These are phyloP conservation scores for Tagetes erecta DNA, from an alignment of 129 eudicot species.

Conservation along the genomic window DNA sequence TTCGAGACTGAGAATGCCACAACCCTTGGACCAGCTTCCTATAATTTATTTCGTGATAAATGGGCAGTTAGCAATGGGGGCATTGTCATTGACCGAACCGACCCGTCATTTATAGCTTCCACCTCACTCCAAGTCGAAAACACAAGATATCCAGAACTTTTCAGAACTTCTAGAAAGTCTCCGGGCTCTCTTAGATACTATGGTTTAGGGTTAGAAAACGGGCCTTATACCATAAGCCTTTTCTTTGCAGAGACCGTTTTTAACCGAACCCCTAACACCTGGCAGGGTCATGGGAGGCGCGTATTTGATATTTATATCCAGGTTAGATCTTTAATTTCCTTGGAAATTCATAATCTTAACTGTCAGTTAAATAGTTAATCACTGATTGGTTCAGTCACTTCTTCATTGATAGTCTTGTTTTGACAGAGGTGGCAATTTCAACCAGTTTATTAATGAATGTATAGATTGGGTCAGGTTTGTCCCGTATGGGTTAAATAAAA, in stretches of 20 bases:
- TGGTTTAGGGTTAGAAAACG: constrained; percentile 53
- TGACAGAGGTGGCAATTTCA: neutral
- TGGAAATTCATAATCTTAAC: neutral
- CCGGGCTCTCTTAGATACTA: constrained; percentile 61
- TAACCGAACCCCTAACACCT: constrained; percentile 32
- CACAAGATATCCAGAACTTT: constrained; percentile 45
- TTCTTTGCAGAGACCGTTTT: constrained; percentile 49
- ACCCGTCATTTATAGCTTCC: constrained; percentile 41
- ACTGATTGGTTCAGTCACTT: neutral
- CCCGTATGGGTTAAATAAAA: neutral
- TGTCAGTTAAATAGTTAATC: neutral
- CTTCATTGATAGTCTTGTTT: neutral
- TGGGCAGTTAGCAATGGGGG: constrained; percentile 62
- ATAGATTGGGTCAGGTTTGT: neutral
- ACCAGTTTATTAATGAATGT: neutral
- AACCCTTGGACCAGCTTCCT: constrained; percentile 52
- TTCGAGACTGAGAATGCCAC: constrained; percentile 48
- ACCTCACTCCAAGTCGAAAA: constrained; percentile 32
- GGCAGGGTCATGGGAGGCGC: constrained; percentile 51
- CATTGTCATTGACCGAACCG: constrained; percentile 28
- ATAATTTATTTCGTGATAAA: constrained; percentile 25
- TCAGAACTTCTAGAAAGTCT: constrained; percentile 49
- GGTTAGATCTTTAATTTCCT: constrained; percentile 26
- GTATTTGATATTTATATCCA: constrained; percentile 56
- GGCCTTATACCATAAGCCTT: constrained; percentile 48